Percentiles rank a stretch among this genome's conserved stretches.
Conservation (phyloP, 148 eudicot genomes). For the Vaccinium corymbosum region DNA sequence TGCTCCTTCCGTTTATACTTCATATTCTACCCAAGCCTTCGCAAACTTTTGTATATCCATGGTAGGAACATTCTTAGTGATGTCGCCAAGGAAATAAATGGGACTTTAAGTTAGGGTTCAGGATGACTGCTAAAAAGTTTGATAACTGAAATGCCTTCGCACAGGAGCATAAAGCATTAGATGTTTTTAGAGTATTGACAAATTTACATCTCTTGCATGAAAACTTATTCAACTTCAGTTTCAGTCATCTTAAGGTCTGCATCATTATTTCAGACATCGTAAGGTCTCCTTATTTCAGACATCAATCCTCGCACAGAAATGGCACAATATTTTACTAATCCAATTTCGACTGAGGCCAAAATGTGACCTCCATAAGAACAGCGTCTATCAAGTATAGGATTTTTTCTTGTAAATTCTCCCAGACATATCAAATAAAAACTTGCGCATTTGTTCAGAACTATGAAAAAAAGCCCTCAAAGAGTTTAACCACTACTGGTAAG, state of each 20-base stretch:
- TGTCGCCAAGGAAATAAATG: background rate
- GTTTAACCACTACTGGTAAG: background rate
- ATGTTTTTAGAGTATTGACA: background rate
- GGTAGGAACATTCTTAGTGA: background rate
- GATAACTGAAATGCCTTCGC: background rate
- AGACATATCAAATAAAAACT: background rate
- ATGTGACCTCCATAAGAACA: background rate
- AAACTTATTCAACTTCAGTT: background rate
- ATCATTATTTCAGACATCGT: conserved; percentile 8
- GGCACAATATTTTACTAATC: background rate
- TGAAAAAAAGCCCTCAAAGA: background rate
- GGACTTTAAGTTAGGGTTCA: background rate
- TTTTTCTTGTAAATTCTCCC: background rate
- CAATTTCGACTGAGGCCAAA: background rate
- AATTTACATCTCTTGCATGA: background rate
- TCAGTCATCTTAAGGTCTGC: background rate
- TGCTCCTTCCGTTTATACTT: background rate
- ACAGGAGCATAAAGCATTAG: background rate
- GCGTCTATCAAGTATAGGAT: background rate
- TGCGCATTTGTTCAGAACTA: too few relatives aligned
- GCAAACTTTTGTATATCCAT: background rate
- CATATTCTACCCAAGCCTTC: background rate
- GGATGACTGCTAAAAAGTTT: background rate
- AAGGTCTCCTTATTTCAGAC: background rate
- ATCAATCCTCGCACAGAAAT: background rate